A percentile compares a stretch with the other conserved stretches of the same genome.
These are phyloP conservation scores for Metschnikowia santaceciliae DNA, from an alignment of 805 yeast species.

Conservation along the genomic window DNA sequence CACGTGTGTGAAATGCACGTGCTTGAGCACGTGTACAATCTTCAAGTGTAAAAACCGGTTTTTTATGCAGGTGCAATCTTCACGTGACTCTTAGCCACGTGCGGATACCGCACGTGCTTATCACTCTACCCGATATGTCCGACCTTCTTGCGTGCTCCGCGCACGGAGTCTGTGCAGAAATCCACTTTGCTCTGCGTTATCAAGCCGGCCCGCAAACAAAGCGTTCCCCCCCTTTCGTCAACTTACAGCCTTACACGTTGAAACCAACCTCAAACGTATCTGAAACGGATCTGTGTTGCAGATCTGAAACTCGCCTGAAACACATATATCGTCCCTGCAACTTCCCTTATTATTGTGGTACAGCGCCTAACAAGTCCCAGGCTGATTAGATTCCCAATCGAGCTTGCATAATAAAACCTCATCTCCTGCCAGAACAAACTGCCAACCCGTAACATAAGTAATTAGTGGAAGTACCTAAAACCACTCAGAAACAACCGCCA, in stretches of 20 bases:
- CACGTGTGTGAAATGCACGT: background rate
- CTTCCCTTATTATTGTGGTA: background rate
- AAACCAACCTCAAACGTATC: background rate
- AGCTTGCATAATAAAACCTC: too few relatives aligned
- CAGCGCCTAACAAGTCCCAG: background rate
- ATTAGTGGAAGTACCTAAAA: too few relatives aligned
- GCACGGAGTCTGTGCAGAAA: slow-evolving; percentile 2
- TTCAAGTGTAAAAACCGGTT: too few relatives aligned
- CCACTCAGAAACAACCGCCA: too few relatives aligned
- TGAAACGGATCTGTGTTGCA: background rate
- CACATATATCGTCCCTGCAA: background rate
- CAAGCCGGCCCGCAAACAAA: slow-evolving; percentile 1
- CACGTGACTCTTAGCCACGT: background rate
- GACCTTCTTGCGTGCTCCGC: background rate
- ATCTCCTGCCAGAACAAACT: too few relatives aligned
- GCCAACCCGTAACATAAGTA: too few relatives aligned
- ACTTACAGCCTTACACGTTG: background rate
- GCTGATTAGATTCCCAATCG: too few relatives aligned
- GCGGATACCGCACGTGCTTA: background rate
- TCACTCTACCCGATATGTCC: slow-evolving; percentile 3
- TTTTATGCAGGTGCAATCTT: background rate
- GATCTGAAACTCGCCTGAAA: background rate
- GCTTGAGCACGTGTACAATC: background rate
- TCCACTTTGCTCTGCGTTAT: slow-evolving; percentile 1
- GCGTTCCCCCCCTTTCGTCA: background rate